Evolutionary conservation across 441 rosid species (phyloP).

Genomic region (Bocquillonia castaneifolia): DNA sequence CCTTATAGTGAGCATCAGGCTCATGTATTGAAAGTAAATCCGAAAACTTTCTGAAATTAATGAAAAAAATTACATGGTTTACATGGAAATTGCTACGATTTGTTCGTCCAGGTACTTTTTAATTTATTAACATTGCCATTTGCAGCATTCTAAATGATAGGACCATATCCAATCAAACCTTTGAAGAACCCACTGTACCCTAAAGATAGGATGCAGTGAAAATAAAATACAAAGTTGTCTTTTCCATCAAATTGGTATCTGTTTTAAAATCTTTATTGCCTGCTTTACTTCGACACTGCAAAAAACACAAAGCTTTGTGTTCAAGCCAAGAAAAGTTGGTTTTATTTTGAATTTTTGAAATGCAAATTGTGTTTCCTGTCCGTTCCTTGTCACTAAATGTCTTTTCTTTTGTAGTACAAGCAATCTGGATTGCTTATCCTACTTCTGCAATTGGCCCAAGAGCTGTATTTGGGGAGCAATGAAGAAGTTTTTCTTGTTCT

Average conservation of each 20-base stretch:
- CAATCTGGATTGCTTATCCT: conserved; percentile 70
- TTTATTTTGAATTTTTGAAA: neutral
- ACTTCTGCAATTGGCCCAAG: conserved; percentile 77
- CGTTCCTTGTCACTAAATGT: conserved; percentile 6
- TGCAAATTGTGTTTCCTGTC: neutral
- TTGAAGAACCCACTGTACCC: neutral
- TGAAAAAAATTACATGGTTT: neutral
- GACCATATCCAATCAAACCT: neutral
- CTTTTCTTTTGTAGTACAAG: conserved; percentile 45
- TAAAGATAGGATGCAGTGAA: neutral
- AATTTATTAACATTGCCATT: neutral
- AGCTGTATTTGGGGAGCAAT: conserved; percentile 46
- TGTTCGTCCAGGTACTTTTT: neutral
- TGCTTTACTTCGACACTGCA: neutral
- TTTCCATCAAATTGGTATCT: neutral
- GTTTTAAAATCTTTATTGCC: neutral
- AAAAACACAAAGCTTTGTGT: neutral
- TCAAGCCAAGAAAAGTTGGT: neutral
- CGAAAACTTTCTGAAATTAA: neutral
- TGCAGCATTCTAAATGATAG: neutral
- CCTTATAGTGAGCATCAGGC: neutral
- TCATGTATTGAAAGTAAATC: neutral
- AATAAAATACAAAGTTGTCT: neutral
- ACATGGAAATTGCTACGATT: neutral
- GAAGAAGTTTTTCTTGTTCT: conserved; percentile 57